Evolutionary conservation across 2,329 filamentous ascomycete species (phyloP).

Genomic region (Exophiala dermatitidis): DNA sequence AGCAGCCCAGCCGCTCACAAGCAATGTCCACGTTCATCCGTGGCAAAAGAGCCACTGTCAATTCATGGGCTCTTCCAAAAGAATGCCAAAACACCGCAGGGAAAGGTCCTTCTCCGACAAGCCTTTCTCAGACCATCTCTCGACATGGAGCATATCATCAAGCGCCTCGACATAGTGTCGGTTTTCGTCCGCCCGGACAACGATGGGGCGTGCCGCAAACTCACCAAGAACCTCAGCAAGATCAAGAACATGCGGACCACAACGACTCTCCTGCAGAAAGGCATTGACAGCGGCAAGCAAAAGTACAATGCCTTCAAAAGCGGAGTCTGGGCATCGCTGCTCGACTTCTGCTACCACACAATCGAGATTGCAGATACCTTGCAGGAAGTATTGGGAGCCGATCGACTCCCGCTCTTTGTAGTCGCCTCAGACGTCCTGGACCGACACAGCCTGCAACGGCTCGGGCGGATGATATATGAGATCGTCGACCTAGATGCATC

Average conservation of each 20-base stretch:
- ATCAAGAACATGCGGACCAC: conserved; percentile 68
- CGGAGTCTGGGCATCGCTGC: conserved; percentile 66
- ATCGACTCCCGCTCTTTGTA: conserved; percentile 25
- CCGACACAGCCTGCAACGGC: conserved; percentile 50
- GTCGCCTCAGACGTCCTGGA: conserved; percentile 57
- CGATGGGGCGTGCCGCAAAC: conserved; percentile 44
- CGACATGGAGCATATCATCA: conserved; percentile 59
- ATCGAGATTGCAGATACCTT: conserved; percentile 63
- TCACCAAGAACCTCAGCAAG: conserved; percentile 57
- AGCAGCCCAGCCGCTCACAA: conserved; percentile 74
- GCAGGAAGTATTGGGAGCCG: conserved; percentile 49
- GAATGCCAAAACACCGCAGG: conserved; percentile 70
- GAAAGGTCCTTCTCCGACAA: conserved; percentile 64
- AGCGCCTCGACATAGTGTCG: conserved; percentile 63
- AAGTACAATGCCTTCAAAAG: conserved; percentile 51
- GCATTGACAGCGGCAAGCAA: conserved; percentile 52
- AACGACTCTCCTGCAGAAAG: conserved; percentile 67
- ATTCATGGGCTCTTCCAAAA: conserved; percentile 75
- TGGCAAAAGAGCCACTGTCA: conserved; percentile 72
- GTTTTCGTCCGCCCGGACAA: conserved; percentile 65
- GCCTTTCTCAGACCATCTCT: conserved; percentile 73
- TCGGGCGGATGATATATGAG: conserved; percentile 65
- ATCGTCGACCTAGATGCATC: conserved; percentile 40
- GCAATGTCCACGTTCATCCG: conserved; percentile 58
- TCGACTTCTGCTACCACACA: conserved; percentile 63